A percentile compares a stretch with the other conserved stretches of the same genome.
These are phyloP conservation scores for Punica granatum DNA, from an alignment of 345 rosid species.

Conservation along the genomic window DNA sequence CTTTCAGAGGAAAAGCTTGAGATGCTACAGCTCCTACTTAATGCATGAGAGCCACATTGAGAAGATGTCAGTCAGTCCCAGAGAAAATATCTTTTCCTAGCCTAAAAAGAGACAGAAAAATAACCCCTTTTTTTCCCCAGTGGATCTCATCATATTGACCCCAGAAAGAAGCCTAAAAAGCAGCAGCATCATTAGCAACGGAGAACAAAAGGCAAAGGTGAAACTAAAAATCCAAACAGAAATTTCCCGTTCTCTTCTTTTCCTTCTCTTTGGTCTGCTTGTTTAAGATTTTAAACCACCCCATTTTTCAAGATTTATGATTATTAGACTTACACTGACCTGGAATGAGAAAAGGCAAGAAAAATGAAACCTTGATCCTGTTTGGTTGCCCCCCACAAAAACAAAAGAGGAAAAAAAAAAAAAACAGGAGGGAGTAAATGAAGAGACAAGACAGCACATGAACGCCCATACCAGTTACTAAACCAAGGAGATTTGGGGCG, in stretches of 20 bases:
- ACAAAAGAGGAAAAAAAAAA: too few relatives aligned
- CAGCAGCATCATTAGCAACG: constrained; percentile 4
- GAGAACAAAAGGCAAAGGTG: background rate
- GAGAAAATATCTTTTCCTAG: background rate
- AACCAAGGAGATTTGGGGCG: background rate
- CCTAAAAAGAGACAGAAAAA: background rate
- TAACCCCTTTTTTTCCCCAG: background rate
- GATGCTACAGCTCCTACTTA: background rate
- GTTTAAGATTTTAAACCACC: background rate
- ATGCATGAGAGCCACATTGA: background rate
- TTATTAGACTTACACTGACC: background rate
- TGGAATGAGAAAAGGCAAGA: background rate
- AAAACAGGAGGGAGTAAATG: background rate
- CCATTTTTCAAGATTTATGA: too few relatives aligned
- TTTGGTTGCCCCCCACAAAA: too few relatives aligned
- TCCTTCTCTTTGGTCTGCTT: background rate
- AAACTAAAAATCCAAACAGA: background rate
- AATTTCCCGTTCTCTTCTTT: background rate
- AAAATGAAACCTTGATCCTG: background rate
- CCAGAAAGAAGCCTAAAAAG: background rate
- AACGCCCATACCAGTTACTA: background rate
- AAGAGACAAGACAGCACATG: background rate
- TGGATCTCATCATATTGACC: background rate
- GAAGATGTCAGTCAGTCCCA: background rate
- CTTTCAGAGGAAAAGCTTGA: background rate